Conservation (phyloP, 441 rosid species). For the Metrosideros polymorpha region DNA sequence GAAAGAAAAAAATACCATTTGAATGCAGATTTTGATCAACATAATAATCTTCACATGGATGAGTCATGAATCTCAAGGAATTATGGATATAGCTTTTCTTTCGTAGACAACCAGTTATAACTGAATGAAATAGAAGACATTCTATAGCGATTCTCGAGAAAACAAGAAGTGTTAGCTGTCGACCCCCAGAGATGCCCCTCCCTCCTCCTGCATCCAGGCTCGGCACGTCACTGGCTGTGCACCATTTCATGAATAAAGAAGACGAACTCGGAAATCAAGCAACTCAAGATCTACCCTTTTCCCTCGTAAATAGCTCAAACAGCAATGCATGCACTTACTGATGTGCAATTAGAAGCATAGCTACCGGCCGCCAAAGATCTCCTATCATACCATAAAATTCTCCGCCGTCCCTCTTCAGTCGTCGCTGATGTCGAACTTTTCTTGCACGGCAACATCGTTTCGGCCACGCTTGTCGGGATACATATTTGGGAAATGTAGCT, state of each 20-base stretch:
- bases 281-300: background rate
- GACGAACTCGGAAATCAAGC: background rate
- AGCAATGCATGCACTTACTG: conserved; percentile 18
- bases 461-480: conserved; percentile 41
- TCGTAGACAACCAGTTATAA: background rate
- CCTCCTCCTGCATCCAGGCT: background rate
- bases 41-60: background rate
- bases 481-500: conserved; percentile 54
- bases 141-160: background rate
- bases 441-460: conserved; percentile 64
- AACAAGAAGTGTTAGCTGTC: background rate
- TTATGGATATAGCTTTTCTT: background rate
- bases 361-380: conserved; percentile 34
- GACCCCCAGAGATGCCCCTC: background rate
- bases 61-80: background rate
- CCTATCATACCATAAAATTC: conserved; percentile 46
- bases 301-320: background rate
- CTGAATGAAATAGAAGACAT: background rate
- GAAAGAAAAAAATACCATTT: background rate
- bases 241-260: background rate
- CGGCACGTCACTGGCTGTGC: background rate
- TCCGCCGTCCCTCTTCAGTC: conserved; percentile 28
- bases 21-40: background rate
- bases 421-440: background rate
- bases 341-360: conserved; percentile 26